Conservation (phyloP, 768 basidiomycete genomes). For the Agaricus blazei region DNA sequence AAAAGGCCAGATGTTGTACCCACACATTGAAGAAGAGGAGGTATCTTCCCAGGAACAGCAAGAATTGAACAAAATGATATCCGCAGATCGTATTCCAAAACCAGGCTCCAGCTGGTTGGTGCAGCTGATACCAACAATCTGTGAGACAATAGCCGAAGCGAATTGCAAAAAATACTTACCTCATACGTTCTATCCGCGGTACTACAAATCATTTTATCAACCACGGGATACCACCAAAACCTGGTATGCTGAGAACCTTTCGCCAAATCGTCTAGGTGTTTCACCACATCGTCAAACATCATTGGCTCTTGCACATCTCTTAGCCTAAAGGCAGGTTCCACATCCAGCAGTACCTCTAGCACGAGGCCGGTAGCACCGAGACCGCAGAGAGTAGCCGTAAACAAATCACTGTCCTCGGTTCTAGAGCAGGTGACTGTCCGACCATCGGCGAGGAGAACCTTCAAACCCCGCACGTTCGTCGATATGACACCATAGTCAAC, state of each 20-base stretch:
- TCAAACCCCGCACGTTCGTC: constrained; percentile 70
- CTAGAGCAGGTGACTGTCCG: constrained; percentile 63
- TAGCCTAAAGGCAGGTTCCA: constrained; percentile 79
- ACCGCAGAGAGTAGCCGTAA: constrained; percentile 86
- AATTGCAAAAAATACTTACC: constrained; percentile 35
- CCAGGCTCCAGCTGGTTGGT: constrained; percentile 50
- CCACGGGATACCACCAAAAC: constrained; percentile 92
- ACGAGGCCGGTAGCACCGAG: constrained; percentile 90
- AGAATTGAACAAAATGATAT: constrained; percentile 76
- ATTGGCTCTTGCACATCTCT: constrained; percentile 63
- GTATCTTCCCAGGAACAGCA: constrained; percentile 74
- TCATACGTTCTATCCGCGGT: constrained; percentile 71
- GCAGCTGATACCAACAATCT: constrained; percentile 34
- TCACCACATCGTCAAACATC: constrained; percentile 58
- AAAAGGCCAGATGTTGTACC: constrained; percentile 60
- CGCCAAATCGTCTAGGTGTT: constrained; percentile 49
- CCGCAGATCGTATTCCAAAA: constrained; percentile 70
- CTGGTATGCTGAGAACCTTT: constrained; percentile 81
- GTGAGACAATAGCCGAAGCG: constrained; percentile 4
- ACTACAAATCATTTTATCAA: constrained; percentile 66
- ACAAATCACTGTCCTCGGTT: constrained; percentile 63
- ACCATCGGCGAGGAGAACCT: constrained; percentile 75
- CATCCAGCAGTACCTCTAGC: constrained; percentile 67
- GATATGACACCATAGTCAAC: constrained; percentile 76
- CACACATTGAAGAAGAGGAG: constrained; percentile 56